Percentiles rank a stretch among this genome's conserved stretches.
Conservation (phyloP, 169 alveolate species). For the Eimeria sp. region DNA sequence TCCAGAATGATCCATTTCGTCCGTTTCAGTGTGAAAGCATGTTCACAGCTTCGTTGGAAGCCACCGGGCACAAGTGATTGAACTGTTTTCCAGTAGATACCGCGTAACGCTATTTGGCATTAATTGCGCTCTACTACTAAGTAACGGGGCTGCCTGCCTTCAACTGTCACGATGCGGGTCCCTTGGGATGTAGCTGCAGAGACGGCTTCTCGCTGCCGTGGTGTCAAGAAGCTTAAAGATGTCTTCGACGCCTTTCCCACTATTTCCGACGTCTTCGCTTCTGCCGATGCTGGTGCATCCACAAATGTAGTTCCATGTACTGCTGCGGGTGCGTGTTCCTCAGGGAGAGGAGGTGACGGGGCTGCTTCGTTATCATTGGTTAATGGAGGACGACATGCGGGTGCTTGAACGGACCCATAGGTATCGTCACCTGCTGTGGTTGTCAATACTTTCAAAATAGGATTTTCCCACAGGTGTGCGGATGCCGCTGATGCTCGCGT, state of each 20-base stretch:
- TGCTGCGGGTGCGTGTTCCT: neutral
- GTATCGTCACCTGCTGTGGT: neutral
- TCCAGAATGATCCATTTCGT: neutral
- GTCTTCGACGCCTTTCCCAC: neutral
- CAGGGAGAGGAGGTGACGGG: neutral
- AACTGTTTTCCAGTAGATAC: neutral
- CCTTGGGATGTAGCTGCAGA: constrained; percentile 63
- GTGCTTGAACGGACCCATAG: neutral
- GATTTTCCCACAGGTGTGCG: neutral
- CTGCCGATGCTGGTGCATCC: constrained; percentile 26
- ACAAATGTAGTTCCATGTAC: neutral
- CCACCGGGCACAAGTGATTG: neutral
- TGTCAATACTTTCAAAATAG: constrained; percentile 8
- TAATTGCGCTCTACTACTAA: neutral
- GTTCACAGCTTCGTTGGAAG: neutral
- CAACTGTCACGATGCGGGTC: constrained; percentile 50
- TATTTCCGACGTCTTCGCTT: neutral
- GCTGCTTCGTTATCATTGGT: neutral
- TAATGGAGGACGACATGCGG: neutral
- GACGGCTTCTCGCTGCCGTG: constrained; percentile 63
- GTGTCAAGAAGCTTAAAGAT: constrained; percentile 12
- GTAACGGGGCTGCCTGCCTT: constrained; percentile 22
- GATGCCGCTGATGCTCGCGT: constrained; percentile 3
- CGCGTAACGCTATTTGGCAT: neutral
- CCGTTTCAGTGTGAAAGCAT: neutral